phyloP scores from a whole-genome alignment of 2,329 filamentous ascomycete genomes.

The Colletotrichum filicis region DNA sequence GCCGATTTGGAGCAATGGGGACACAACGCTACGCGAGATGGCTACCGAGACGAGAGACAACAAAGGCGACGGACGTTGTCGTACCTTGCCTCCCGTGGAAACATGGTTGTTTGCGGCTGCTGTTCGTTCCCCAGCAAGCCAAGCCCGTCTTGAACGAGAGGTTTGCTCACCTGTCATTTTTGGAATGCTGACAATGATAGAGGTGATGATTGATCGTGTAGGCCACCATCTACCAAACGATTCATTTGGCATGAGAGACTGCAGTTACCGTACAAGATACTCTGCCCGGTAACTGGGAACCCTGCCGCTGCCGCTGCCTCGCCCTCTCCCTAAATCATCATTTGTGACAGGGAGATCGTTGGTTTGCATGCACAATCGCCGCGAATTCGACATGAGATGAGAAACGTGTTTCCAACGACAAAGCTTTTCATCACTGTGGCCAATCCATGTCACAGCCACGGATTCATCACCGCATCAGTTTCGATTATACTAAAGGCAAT shows the following conservation, averaged over 20 bases:
- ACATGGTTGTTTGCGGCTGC: slow-evolving; percentile 7
- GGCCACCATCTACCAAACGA: slow-evolving; percentile 18
- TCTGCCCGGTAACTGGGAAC: not conserved
- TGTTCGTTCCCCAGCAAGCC: not conserved
- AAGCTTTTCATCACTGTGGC: not conserved
- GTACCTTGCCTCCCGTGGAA: not conserved
- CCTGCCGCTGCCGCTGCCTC: not conserved
- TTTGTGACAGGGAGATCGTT: slow-evolving; percentile 4
- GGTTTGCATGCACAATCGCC: slow-evolving; percentile 5
- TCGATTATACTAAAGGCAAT: not conserved
- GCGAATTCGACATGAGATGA: slow-evolving; percentile 1
- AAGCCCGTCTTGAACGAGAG: not conserved
- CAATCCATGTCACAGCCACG: not conserved
- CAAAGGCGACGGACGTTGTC: not conserved
- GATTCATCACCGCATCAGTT: not conserved
- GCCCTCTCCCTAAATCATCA: not conserved
- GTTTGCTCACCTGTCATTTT: not conserved
- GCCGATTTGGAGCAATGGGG: slow-evolving; percentile 23
- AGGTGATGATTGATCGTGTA: not conserved
- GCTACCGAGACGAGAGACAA: slow-evolving; percentile 17
- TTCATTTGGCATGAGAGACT: slow-evolving; percentile 9
- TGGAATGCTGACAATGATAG: not conserved
- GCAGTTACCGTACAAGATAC: not conserved
- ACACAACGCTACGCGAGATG: slow-evolving; percentile 22
- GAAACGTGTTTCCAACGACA: slow-evolving; percentile 15